Evolutionary conservation across 2,329 filamentous ascomycete species (phyloP).

Genomic region (Stylonectria norvegica): DNA sequence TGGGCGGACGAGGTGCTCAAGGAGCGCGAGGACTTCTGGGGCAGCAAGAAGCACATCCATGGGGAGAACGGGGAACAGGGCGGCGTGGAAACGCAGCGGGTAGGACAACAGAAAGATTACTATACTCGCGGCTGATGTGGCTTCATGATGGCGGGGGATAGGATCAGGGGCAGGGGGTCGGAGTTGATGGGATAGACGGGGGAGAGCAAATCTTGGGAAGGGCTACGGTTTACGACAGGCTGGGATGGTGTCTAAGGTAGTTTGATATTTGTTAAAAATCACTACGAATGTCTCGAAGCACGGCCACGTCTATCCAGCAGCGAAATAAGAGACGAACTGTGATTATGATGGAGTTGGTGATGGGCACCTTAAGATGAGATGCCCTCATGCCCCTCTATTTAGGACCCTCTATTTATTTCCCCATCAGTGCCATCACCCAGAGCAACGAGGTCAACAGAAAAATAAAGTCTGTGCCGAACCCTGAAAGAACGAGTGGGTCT

Average conservation of each 20-base stretch:
- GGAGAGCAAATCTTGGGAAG: no score
- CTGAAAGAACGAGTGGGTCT: background rate
- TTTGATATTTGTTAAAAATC: no score
- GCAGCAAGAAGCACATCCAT: constrained; percentile 43
- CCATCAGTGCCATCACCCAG: constrained; percentile 4
- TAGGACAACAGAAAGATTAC: constrained; percentile 47
- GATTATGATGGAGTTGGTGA: constrained; percentile 1
- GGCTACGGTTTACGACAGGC: no score
- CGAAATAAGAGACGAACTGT: background rate
- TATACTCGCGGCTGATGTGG: constrained; percentile 34
- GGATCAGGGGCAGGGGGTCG: background rate
- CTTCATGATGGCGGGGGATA: background rate
- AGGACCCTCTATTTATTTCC: constrained; percentile 6
- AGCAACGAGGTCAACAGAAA: constrained; percentile 5
- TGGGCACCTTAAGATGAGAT: constrained; percentile 3
- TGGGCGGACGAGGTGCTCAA: constrained; percentile 76
- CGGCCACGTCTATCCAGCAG: no score
- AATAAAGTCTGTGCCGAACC: background rate
- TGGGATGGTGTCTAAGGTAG: no score
- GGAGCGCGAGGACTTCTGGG: constrained; percentile 76
- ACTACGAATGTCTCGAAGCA: no score
- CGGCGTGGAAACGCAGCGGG: constrained; percentile 35
- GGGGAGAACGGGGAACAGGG: constrained; percentile 42
- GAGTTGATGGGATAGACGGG: background rate
- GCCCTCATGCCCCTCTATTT: constrained; percentile 5